Percentiles rank a stretch among this genome's conserved stretches.
Conservation (phyloP, 495 filamentous ascomycete genomes). For the Melanomma pulvis-pyrius region DNA sequence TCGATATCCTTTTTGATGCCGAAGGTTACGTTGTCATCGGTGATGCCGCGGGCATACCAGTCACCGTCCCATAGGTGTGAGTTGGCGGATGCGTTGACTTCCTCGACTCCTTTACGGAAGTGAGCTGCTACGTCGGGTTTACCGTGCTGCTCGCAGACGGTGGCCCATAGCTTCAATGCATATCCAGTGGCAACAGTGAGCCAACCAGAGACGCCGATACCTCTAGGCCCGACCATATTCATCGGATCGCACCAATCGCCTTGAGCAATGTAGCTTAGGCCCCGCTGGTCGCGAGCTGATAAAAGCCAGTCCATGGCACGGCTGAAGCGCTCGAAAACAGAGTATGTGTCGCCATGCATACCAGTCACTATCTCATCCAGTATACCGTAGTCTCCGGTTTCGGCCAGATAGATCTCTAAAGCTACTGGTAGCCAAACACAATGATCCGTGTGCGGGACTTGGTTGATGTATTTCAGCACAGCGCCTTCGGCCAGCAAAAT, state of each 20-base stretch:
- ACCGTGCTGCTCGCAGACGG: slow-evolving; percentile 53
- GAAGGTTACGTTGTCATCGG: slow-evolving; percentile 57
- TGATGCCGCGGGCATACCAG: slow-evolving; percentile 62
- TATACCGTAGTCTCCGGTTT: slow-evolving; percentile 57
- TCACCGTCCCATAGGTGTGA: slow-evolving; percentile 58
- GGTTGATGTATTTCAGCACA: slow-evolving; percentile 63
- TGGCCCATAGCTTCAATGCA: slow-evolving; percentile 55
- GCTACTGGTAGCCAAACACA: slow-evolving; percentile 61
- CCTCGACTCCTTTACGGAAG: slow-evolving; percentile 51
- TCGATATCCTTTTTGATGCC: slow-evolving; percentile 54
- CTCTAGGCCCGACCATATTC: slow-evolving; percentile 63
- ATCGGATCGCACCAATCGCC: slow-evolving; percentile 64
- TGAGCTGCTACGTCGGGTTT: slow-evolving; percentile 45
- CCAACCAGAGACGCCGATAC: slow-evolving; percentile 60
- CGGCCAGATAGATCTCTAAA: slow-evolving; percentile 56
- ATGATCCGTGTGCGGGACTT: slow-evolving; percentile 61
- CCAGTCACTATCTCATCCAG: slow-evolving; percentile 51
- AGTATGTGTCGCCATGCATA: slow-evolving; percentile 49
- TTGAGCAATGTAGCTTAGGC: slow-evolving; percentile 59
- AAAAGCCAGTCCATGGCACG: slow-evolving; percentile 59
- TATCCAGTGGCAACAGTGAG: slow-evolving; percentile 58
- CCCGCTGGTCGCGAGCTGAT: slow-evolving; percentile 53
- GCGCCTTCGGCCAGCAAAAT: slow-evolving; percentile 57
- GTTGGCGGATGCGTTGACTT: slow-evolving; percentile 56
- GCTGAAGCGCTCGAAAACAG: slow-evolving; percentile 57